Evolutionary conservation across 2,329 filamentous ascomycete genomes (phyloP).

Genomic region (Xylariaceae sp.): DNA sequence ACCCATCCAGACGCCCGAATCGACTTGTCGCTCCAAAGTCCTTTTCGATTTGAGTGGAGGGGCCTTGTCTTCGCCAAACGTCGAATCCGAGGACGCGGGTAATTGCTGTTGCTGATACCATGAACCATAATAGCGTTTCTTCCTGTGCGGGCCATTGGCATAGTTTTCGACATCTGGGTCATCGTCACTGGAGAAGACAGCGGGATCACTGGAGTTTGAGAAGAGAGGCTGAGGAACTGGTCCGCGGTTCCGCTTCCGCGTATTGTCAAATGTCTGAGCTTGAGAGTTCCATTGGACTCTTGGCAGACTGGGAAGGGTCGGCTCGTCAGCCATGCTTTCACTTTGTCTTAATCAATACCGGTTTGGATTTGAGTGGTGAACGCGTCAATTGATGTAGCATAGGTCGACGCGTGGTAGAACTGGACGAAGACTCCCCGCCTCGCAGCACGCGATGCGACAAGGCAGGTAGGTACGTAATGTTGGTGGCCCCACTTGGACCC

Average conservation of each 20-base stretch:
- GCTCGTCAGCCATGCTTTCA: slow-evolving; percentile 34
- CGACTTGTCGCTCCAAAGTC: slow-evolving; percentile 54
- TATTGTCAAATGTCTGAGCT: slow-evolving; percentile 28
- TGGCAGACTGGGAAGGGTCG: slow-evolving; percentile 33
- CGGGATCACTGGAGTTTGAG: slow-evolving; percentile 65
- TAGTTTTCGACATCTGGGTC: slow-evolving; percentile 66
- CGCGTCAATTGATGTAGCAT: too few relatives aligned
- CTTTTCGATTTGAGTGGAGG: slow-evolving; percentile 43
- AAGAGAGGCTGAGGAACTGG: slow-evolving; percentile 33
- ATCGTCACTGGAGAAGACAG: slow-evolving; percentile 69
- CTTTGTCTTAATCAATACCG: not conserved
- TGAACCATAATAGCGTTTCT: slow-evolving; percentile 57
- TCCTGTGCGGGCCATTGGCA: slow-evolving; percentile 50
- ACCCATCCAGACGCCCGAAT: slow-evolving; percentile 67
- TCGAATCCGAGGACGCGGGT: slow-evolving; percentile 47
- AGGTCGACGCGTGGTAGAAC: too few relatives aligned
- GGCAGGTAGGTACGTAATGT: too few relatives aligned
- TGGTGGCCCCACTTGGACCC: too few relatives aligned
- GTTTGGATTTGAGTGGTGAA: too few relatives aligned
- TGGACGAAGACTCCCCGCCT: too few relatives aligned
- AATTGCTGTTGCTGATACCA: slow-evolving; percentile 62
- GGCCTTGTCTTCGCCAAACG: slow-evolving; percentile 38
- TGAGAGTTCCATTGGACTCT: slow-evolving; percentile 30
- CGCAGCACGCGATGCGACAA: too few relatives aligned
- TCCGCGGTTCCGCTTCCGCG: slow-evolving; percentile 38